Base-by-base conservation (phyloP, 208 protist species). In the Leishmania martiniquensis region DNA sequence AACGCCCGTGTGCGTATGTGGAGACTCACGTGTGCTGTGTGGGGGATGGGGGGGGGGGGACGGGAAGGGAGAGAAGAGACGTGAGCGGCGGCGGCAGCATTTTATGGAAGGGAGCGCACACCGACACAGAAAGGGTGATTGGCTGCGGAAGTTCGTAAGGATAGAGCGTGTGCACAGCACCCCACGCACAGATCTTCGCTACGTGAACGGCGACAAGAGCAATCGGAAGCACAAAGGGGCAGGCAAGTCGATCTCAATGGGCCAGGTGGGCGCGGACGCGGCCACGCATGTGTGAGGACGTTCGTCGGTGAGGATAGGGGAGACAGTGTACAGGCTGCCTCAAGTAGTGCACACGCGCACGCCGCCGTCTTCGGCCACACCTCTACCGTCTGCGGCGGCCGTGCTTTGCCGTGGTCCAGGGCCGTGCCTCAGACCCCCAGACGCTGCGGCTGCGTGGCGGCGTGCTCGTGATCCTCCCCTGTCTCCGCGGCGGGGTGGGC, bases 391-490 rank as follows among this genome's bases (percentile, higher is more conserved):
- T n/a, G n/a, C n/a, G 55, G n/a, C 20, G 55, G 55, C n/a, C 5
- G 55, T 25, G 55, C n/a, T 29, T 52, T 42, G 37, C 42, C 25
- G 17, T 70, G 13, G 65, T 20, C 44, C 42, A 15, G 42, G 7
- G 10, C 0, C 9, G 10, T 4, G 1, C 42, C 22, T 29, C 13
- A 5, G 65, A 67, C 77, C 72, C 76, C 59, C 75, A 87, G 68
- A 2, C 83, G 81, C 65, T 59, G 25, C 51, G 80, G 84, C 79
- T 90, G 77, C n/a, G 87, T 78, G 37, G 78, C 34, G 29, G 78
- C 75, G 81, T 82, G 67, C n/a, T 75, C 72, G 49, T 74, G 72
- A 57, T 88, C 77, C 55, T 79, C 77, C 59, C 68, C 52, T 3
- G 82, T 90, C n/a, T 68, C 52, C n/a, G 20, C 59, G 57, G 12